Conservation (phyloP, 108 stramenopile genomes). For the Epithemia pelagica region DNA sequence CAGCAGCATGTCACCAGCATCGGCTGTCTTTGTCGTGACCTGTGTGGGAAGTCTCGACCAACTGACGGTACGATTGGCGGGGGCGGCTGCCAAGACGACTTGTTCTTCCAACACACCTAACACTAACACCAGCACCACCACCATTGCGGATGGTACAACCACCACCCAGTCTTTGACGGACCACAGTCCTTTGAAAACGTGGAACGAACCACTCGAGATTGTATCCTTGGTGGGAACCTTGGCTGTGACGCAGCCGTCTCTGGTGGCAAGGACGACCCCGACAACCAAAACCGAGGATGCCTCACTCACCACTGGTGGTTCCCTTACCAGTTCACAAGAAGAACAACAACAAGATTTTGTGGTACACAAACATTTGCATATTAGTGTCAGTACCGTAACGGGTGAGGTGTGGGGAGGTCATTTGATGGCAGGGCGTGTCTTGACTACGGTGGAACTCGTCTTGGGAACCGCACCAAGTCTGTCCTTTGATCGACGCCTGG, state of each 20-base stretch:
- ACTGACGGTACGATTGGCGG: slow-evolving; percentile 68
- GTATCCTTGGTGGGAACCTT: slow-evolving; percentile 70
- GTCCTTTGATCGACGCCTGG: slow-evolving; percentile 43
- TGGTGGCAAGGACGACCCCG: too few species aligned
- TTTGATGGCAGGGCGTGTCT: slow-evolving; percentile 57
- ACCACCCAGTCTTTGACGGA: too few species aligned
- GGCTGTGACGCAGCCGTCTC: slow-evolving; percentile 3
- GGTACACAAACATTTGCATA: slow-evolving; percentile 58
- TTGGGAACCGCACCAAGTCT: slow-evolving; percentile 53
- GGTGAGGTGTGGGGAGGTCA: slow-evolving; percentile 70
- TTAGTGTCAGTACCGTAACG: slow-evolving; percentile 40
- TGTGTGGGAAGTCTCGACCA: slow-evolving; percentile 57
- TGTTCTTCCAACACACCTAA: too few species aligned
- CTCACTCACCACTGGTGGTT: neutral
- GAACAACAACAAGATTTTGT: too few species aligned
- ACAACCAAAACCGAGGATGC: too few species aligned
- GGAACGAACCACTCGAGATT: slow-evolving; percentile 60
- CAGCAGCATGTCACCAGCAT: neutral
- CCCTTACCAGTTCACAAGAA: too few species aligned
- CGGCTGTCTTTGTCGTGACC: slow-evolving; percentile 45
- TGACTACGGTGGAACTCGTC: slow-evolving; percentile 73
- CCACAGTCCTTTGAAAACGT: slow-evolving; percentile 26
- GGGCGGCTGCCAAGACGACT: slow-evolving; percentile 33
- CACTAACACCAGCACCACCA: too few species aligned
- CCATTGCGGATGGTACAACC: too few species aligned